A percentile compares a stretch with the other conserved stretches of the same genome.
Evolutionary conservation across 768 basidiomycete genomes (phyloP).

Genomic region (Trametes villosa): DNA sequence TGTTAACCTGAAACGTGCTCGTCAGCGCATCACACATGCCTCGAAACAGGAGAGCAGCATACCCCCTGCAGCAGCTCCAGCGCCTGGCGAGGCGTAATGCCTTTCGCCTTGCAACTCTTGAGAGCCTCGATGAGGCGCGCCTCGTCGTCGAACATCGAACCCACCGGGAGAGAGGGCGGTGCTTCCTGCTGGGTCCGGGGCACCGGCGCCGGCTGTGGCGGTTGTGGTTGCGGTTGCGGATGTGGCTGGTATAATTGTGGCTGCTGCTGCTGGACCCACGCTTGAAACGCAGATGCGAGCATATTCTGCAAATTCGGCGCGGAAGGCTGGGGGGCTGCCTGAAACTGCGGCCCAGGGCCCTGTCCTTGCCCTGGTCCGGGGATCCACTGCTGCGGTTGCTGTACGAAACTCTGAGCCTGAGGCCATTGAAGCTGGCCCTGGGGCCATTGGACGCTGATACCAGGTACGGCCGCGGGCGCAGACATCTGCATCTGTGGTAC

Average conservation of each 20-base stretch:
- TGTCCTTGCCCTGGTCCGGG: not conserved
- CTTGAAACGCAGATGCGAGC: not conserved
- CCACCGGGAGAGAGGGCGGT: not conserved
- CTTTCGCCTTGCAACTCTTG: not conserved
- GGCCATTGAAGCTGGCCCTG: too few species aligned
- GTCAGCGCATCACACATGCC: too few species aligned
- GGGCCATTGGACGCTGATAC: too few species aligned
- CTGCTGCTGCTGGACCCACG: not conserved
- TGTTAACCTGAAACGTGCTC: not conserved
- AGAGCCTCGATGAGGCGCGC: not conserved
- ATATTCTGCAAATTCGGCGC: not conserved
- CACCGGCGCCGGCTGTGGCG: not conserved
- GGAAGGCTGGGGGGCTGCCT: not conserved
- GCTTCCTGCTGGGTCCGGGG: not conserved
- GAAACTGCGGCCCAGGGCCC: not conserved
- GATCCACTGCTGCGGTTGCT: not conserved
- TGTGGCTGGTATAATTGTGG: not conserved
- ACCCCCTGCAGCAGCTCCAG: conserved; percentile 5
- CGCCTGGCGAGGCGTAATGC: not conserved
- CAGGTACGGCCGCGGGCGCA: too few species aligned
- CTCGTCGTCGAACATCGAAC: not conserved
- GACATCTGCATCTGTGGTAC: too few species aligned
- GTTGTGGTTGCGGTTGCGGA: not conserved
- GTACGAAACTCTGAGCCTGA: too few species aligned
- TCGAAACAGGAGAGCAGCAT: not conserved